Base-by-base conservation (phyloP, 352 stramenopile genomes). In the Aphanomyces cochlioides region DNA sequence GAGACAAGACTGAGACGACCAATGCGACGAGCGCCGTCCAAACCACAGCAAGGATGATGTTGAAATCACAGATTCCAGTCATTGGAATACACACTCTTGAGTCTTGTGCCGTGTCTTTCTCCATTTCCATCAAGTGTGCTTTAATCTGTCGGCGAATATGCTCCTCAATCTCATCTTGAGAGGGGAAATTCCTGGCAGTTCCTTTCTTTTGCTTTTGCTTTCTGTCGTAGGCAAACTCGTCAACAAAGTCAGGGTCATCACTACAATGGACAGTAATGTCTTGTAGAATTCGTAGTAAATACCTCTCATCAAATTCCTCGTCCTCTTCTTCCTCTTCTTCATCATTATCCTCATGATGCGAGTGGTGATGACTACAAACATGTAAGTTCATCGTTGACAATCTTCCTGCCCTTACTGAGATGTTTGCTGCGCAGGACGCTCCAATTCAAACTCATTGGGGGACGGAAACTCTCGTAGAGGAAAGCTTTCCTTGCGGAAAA, bases 1-100 rank as follows among this genome's bases (percentile, higher is more conserved):
- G 57, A 38, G n/a, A 17, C n/a, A 45, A 8, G 6, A 53, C 48
- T 12, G 43, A n/a, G 34, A 63, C 64, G 38, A 70, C 47, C 4
- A 70, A 7, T 7, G 15, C 47, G 8, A 70, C 64, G 17, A 70
- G 54, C 34, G 34, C n/a, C 38, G 64, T 70, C 43, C 47, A 70
- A 36, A 70, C 21, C 15, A 70, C 15, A 37, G 47, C 64, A 7
- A 47, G 40, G 19, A 70, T 7, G 48, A 70, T 70, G 64, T 70
- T 70, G 34, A 63, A 45, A 34, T 70, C 64, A 43, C 64, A 70
- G 17, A 70, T 43, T 19, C 17, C 36, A 17, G 54, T 70, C 36
- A 7, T 43, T 45, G 36, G 53, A 38, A 53, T 19, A 61, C 47
- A 70, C 47, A 41, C 17, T 8, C 13, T 21, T 12, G 19, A 13